Base-by-base conservation (phyloP, 2,329 filamentous ascomycete species). In the Alternaria ethzedia region DNA sequence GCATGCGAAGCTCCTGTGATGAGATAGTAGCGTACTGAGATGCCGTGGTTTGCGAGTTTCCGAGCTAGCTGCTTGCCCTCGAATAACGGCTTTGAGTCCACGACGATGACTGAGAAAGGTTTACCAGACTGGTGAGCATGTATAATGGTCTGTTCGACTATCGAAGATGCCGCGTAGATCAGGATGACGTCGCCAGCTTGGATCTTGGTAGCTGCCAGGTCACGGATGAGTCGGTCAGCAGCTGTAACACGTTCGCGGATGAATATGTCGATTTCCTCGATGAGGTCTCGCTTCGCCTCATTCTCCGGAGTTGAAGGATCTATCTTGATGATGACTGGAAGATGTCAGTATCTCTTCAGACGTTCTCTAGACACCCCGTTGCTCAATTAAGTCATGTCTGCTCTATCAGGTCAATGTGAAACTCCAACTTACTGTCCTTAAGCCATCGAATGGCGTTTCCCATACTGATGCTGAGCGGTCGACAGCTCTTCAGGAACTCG, bases 401-500 rank as follows among this genome's bases (percentile, higher is more conserved):
- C 5, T 17, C 1, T 13, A 4, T 52, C 21, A 32, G 10, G 7
- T 8, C 20, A 17, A 56, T 30, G 26, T 6, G 30, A 51, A 57
- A 62, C 12, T 6, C n/a, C 32, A 41, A 60, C 69, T 69, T 69
- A 76, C 72, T 64, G 51, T 97, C 88, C 84, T 99, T 99, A 54
- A 99, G 86, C 86, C 94, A 95, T 58, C 96, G 89, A 77, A 99
- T 97, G 36, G 94, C 94, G 79, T 98, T 99, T 64, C 96, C 96
- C 90, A 98, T 97, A 66, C 93, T 93, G 81, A 97, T 96, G 70
- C 93, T 96, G 82, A 99, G 92, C 32, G 96, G 94, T n/a, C 96
- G 90, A 76, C 94, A 97, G 70, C 93, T 93, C 64, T 93, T 92
- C 64, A 99, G 87, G 77, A 96, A 97, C 69, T 96, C 94, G 75